These are phyloP conservation scores for Pythium plurisporium DNA, from an alignment of 352 stramenopile genomes.

Conservation along the genomic window DNA sequence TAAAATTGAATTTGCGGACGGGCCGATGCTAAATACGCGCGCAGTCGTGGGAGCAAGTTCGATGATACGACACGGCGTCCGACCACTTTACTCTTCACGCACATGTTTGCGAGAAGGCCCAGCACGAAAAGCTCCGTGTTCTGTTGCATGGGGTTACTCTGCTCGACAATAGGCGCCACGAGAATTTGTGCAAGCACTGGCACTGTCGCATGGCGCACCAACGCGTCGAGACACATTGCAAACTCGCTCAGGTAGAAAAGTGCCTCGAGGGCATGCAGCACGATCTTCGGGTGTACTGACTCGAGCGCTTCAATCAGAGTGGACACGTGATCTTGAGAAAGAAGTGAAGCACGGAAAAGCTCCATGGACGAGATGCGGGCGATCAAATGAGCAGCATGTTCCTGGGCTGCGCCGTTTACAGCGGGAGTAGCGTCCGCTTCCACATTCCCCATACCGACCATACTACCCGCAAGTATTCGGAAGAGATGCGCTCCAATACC, in stretches of 20 bases:
- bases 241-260: constrained; percentile 58
- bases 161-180: constrained; percentile 28
- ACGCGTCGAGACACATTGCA: constrained; percentile 53
- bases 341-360: constrained; percentile 39
- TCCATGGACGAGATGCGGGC: constrained; percentile 48
- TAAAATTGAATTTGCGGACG: constrained; percentile 37
- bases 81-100: constrained; percentile 25
- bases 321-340: constrained; percentile 53
- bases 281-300: constrained; percentile 62
- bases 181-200: constrained; percentile 73
- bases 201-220: constrained; percentile 69
- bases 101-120: constrained; percentile 33
- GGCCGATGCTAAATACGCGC: constrained; percentile 27
- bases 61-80: constrained; percentile 41
- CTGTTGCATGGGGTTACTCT: constrained; percentile 12
- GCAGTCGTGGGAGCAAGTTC: constrained; percentile 54
- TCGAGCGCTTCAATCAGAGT: constrained; percentile 69
- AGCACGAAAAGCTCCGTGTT: constrained; percentile 23
- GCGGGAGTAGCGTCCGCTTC: background rate
- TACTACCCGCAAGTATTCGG: constrained; percentile 22
- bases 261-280: constrained; percentile 52
- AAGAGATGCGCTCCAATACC: constrained; percentile 46
- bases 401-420: constrained; percentile 28
- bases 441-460: background rate
- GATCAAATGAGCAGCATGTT: constrained; percentile 59